These are phyloP conservation scores for Paraphysoderma sedebokerense DNA, from an alignment of 371 early-diverging fungal species.

Conservation along the genomic window DNA sequence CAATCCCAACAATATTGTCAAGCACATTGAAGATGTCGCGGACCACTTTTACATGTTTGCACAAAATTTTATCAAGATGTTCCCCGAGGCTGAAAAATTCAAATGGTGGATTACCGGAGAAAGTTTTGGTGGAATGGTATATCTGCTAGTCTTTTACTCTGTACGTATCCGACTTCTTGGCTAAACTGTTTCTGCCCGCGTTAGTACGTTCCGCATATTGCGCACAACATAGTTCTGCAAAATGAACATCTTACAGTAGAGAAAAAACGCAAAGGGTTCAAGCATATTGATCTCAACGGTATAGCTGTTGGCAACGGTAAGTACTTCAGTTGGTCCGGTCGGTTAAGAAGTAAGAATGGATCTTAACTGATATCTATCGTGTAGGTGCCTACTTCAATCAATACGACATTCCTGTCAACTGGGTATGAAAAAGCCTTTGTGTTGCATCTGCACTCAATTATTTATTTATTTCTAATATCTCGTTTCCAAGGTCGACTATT, in stretches of 20 bases:
- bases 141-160: neutral
- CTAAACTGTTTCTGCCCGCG: neutral
- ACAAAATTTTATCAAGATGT: neutral
- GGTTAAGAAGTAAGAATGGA: slow-evolving; percentile 11
- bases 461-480: slow-evolving; percentile 9
- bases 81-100: neutral
- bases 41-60: neutral
- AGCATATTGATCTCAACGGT: slow-evolving; percentile 7
- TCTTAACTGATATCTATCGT: too few relatives aligned
- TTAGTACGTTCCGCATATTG: neutral
- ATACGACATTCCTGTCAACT: neutral
- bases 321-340: slow-evolving; percentile 15
- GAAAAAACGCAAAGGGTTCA: slow-evolving; percentile 1
- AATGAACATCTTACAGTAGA: neutral
- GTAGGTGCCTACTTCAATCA: slow-evolving; percentile 6
- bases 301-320: slow-evolving; percentile 16
- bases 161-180: neutral
- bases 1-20: too few relatives aligned
- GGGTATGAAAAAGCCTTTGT: slow-evolving; percentile 11
- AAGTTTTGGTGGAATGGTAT: slow-evolving; percentile 1
- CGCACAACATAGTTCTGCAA: neutral
- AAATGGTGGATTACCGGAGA: neutral
- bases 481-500: slow-evolving; percentile 10
- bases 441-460: slow-evolving; percentile 10
- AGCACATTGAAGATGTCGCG: neutral